Conservation (phyloP, 225 moss, liverwort and hornwort species). For the Pseudisothecium myosuroides region DNA sequence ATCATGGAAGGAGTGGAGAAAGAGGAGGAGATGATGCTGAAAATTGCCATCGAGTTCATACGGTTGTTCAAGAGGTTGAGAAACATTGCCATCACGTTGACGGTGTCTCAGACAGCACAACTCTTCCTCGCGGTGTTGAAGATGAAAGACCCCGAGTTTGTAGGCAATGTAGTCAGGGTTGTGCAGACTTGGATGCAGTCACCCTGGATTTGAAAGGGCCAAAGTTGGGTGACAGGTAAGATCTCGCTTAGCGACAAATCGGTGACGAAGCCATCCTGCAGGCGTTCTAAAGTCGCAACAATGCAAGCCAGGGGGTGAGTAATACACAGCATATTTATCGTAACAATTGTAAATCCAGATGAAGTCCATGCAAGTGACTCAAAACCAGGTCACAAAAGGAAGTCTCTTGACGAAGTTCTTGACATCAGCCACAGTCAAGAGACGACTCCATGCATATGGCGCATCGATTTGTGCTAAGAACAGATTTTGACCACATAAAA, state of each 20-base stretch:
- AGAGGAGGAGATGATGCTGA: conserved; percentile 79
- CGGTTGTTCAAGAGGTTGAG: conserved; percentile 72
- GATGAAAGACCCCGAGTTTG: conserved; percentile 62
- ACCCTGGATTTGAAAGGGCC: conserved; percentile 31
- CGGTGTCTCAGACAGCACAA: conserved; percentile 67
- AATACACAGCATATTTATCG: not conserved
- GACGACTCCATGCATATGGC: not conserved
- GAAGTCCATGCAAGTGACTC: not conserved
- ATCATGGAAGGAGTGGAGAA: conserved; percentile 86
- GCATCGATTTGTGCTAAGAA: not conserved
- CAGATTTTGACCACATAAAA: not conserved
- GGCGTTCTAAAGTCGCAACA: not conserved
- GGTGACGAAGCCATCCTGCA: not conserved
- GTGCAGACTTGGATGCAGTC: conserved; percentile 59
- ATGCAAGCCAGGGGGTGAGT: not conserved
- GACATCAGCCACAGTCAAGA: not conserved
- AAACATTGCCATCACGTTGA: conserved; percentile 65
- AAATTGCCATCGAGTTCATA: conserved; percentile 70
- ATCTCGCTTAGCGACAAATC: not conserved
- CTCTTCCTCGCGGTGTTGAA: conserved; percentile 39
- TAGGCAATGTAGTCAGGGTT: conserved; percentile 34
- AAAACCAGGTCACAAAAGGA: not conserved
- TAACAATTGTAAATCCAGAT: not conserved
- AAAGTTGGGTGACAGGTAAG: not conserved
- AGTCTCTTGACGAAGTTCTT: not conserved